Evolutionary conservation across 2,329 filamentous ascomycete species (phyloP).

Genomic region (Nectriaceae sp.): DNA sequence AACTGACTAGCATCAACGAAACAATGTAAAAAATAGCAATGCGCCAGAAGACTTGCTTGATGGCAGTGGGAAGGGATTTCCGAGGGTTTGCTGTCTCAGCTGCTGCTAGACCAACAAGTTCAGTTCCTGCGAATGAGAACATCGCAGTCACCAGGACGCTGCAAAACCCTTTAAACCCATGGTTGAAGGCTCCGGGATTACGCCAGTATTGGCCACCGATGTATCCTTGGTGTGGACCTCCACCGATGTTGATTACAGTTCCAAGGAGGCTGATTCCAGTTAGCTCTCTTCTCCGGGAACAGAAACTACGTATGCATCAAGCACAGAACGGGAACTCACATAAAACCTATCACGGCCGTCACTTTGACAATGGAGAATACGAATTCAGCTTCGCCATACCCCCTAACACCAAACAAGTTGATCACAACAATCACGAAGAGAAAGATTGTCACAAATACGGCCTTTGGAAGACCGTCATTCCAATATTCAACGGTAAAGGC

Average conservation of each 20-base stretch:
- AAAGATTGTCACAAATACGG: conserved; percentile 82
- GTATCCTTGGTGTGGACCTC: conserved; percentile 70
- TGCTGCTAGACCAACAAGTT: conserved; percentile 73
- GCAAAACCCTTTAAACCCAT: conserved; percentile 80
- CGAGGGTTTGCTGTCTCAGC: conserved; percentile 76
- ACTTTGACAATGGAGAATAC: conserved; percentile 85
- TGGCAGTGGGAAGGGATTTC: conserved; percentile 79
- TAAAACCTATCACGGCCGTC: conserved; percentile 81
- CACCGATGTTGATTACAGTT: conserved; percentile 81
- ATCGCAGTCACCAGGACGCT: conserved; percentile 75
- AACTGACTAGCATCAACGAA: conserved; percentile 75
- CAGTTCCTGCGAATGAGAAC: conserved; percentile 74
- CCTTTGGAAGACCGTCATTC: conserved; percentile 63
- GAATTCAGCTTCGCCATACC: conserved; percentile 88
- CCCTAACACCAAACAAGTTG: conserved; percentile 85
- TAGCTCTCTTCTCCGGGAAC: too few relatives aligned
- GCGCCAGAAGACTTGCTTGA: conserved; percentile 94
- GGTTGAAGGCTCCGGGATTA: conserved; percentile 76
- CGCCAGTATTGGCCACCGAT: conserved; percentile 79
- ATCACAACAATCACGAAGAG: conserved; percentile 73
- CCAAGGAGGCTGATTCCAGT: conserved; percentile 67
- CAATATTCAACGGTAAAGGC: conserved; percentile 83
- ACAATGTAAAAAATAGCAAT: conserved; percentile 89
- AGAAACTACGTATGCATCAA: too few relatives aligned
- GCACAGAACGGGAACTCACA: conserved; percentile 53